Evolutionary conservation across 345 rosid genomes (phyloP).

Genomic region (Triadica sebifera): DNA sequence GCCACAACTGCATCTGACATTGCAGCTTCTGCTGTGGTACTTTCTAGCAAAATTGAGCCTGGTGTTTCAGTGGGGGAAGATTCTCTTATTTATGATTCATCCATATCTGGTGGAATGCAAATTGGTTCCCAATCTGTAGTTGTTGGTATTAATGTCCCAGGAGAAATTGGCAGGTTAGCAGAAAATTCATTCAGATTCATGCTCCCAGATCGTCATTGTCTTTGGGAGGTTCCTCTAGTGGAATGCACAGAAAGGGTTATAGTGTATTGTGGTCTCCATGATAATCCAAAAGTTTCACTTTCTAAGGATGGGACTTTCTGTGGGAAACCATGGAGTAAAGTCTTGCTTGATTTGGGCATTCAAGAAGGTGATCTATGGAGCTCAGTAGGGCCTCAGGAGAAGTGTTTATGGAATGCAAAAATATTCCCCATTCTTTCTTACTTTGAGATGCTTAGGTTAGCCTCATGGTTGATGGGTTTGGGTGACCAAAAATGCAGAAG

Average conservation of each 20-base stretch:
- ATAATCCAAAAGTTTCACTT: conserved; percentile 75
- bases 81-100: conserved; percentile 82
- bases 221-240: conserved; percentile 94
- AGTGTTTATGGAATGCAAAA: conserved; percentile 93
- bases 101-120: conserved; percentile 66
- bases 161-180: conserved; percentile 31
- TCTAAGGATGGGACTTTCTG: conserved; percentile 79
- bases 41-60: conserved; percentile 81
- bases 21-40: conserved; percentile 82
- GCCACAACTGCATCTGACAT: conserved; percentile 89
- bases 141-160: conserved; percentile 70
- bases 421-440: conserved; percentile 72
- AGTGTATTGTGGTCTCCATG: conserved; percentile 91
- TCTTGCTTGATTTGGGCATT: conserved; percentile 67
- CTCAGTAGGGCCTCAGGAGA: conserved; percentile 48
- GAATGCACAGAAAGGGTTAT: conserved; percentile 64
- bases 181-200: conserved; percentile 53
- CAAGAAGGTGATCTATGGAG: conserved; percentile 78
- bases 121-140: conserved; percentile 89
- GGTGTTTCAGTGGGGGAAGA: conserved; percentile 93
- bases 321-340: conserved; percentile 82
- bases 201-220: conserved; percentile 96
- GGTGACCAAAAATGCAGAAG: conserved; percentile 38
- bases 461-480: conserved; percentile 93
- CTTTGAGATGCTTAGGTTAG: conserved; percentile 68